These are phyloP conservation scores for Polytrichum commune DNA, from an alignment of 225 moss, liverwort and hornwort species.

Conservation along the genomic window DNA sequence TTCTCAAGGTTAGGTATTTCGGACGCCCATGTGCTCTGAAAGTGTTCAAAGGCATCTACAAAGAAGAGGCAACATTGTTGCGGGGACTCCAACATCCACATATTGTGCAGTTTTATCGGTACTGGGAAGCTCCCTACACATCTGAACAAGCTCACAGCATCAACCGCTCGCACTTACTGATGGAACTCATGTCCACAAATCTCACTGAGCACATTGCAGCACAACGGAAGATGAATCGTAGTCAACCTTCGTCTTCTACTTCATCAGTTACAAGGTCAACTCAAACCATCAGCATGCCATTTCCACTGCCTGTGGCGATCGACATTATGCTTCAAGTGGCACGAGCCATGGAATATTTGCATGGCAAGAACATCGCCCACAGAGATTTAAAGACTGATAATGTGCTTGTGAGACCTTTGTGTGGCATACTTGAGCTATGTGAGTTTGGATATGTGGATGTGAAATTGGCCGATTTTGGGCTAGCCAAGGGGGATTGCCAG, in stretches of 20 bases:
- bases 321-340: constrained; percentile 8
- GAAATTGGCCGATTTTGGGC: constrained; percentile 3
- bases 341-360: not conserved
- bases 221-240: too few species aligned
- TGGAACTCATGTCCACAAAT: constrained; percentile 6
- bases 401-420: not conserved
- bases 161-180: not conserved
- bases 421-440: not conserved
- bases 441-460: not conserved
- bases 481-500: not conserved
- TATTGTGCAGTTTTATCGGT: constrained; percentile 4
- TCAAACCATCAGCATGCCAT: not conserved
- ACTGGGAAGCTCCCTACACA: constrained; percentile 8
- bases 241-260: not conserved
- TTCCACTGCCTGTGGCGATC: constrained; percentile 6
- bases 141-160: not conserved
- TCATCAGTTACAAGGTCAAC: not conserved
- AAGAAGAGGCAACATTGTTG: constrained; percentile 14
- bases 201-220: not conserved
- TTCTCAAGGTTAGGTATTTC: constrained; percentile 12
- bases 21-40: constrained; percentile 21
- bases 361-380: constrained; percentile 4
- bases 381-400: constrained; percentile 18
- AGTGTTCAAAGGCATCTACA: not conserved
- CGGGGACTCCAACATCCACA: constrained; percentile 15